Base-by-base conservation (phyloP, 192 early-diverging fungal species). In the Linnemannia schmuckeri region DNA sequence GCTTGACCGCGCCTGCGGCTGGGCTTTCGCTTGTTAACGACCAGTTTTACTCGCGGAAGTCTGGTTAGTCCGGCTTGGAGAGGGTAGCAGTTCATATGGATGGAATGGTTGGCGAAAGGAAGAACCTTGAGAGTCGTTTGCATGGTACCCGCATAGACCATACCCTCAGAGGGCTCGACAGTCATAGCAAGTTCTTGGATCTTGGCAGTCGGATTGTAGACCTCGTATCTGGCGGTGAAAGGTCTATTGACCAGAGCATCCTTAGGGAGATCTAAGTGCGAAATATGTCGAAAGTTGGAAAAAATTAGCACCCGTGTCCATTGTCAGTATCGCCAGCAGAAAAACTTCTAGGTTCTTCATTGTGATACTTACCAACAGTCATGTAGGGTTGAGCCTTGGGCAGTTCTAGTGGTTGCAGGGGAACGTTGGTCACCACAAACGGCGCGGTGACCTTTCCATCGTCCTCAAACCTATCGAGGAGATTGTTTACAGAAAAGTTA, bases 61-160 rank as follows among this genome's bases (percentile, higher is more conserved):
- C 71, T 76, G 49, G 90, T 87, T 42, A 89, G 80, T 24, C 96
- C 96, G 30, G 91, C 89, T 10, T 76, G 63, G 35, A 97, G 81
- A 6, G 95, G 92, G 41, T 95, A 92, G 80, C 91, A 93, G 63
- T 90, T 93, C 80, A 92, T 93, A 72, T 89, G 81, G 57, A 96
- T 87, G 0, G 55, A 76, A 37, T 88, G 76, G 8, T 80, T 87
- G 7, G 91, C 87, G 17, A 93, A 87, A 0, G 95, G 94, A 4
- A 95, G 89, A 0, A 97, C 74, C 13, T 88, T 89, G 44, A 94
- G 78, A 9, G 86, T 80, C 3, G 90, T 80, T 69, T 93, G 93
- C 86, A 95, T 96, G 35, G 91, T 92, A 27, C 96, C 96, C 15
- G 94, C 89, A 81, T 94, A 96, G 1, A 96, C 94, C 88, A 96